These are phyloP conservation scores for Cyberlindnera mycetangii DNA, from an alignment of 805 yeast species.

Conservation along the genomic window DNA sequence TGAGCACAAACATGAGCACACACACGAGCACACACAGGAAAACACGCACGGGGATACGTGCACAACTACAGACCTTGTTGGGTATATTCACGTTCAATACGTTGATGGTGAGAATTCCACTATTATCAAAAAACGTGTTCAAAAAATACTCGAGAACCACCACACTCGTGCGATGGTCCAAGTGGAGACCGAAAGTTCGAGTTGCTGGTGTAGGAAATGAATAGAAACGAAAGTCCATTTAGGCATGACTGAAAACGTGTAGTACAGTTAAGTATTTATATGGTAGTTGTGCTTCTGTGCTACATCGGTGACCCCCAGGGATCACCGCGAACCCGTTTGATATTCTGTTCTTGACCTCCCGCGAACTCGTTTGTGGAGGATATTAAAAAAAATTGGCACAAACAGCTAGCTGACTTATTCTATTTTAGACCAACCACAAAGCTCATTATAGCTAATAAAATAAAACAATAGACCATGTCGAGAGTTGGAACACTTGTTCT, in stretches of 20 bases:
- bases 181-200: conserved; percentile 59
- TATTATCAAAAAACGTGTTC: conserved; percentile 57
- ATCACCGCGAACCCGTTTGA: no score
- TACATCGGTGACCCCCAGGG: no score
- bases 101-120: conserved; percentile 61
- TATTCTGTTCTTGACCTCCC: no score
- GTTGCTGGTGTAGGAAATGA: conserved; percentile 61
- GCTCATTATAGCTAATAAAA: not conserved
- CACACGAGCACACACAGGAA: not conserved
- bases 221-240: not conserved
- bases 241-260: no score
- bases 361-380: no score
- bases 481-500: conserved; percentile 90
- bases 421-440: not conserved
- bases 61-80: conserved; percentile 43
- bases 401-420: no score
- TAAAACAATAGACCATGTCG: conserved; percentile 55
- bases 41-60: not conserved
- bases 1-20: not conserved
- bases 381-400: no score
- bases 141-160: conserved; percentile 46
- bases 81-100: conserved; percentile 81
- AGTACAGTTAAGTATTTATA: no score
- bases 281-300: no score
- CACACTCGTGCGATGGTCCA: conserved; percentile 60